A percentile compares a stretch with the other conserved stretches of the same genome.
These are phyloP conservation scores for Penicillium sp. DNA, from an alignment of 2,329 filamentous ascomycete species.

Conservation along the genomic window DNA sequence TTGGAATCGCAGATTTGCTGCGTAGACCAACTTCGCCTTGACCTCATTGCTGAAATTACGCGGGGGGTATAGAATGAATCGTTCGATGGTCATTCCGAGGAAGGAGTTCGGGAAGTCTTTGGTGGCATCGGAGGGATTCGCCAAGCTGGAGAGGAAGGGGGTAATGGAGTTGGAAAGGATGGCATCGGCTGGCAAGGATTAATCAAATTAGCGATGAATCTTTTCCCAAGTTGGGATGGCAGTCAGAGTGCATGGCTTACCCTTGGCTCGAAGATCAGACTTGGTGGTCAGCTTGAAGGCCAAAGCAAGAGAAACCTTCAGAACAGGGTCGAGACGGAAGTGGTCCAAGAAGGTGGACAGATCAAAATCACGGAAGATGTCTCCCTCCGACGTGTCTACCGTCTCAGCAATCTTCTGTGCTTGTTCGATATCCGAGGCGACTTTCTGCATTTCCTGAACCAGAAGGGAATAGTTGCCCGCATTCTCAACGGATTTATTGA, in stretches of 20 bases:
- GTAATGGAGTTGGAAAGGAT: conserved; percentile 79
- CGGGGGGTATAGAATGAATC: conserved; percentile 82
- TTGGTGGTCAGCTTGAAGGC: conserved; percentile 84
- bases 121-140: conserved; percentile 62
- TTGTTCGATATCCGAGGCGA: conserved; percentile 77
- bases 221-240: neutral
- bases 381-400: conserved; percentile 85
- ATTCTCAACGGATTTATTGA: conserved; percentile 71
- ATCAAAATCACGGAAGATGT: conserved; percentile 94
- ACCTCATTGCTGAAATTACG: conserved; percentile 80
- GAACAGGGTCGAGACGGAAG: conserved; percentile 86
- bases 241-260: conserved; percentile 51
- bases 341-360: conserved; percentile 94
- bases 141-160: conserved; percentile 75
- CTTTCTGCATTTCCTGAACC: conserved; percentile 80
- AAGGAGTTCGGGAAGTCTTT: conserved; percentile 70
- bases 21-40: conserved; percentile 65
- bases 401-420: conserved; percentile 90
- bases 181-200: conserved; percentile 69
- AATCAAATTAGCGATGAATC: neutral
- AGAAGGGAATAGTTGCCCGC: conserved; percentile 83
- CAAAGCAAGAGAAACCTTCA: conserved; percentile 83
- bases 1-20: conserved; percentile 68
- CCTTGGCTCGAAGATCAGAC: conserved; percentile 83
- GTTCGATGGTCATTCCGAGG: conserved; percentile 78